A percentile compares a stretch with the other conserved stretches of the same genome.
These are phyloP conservation scores for Macrolepiota albuminosa DNA, from an alignment of 768 basidiomycete species.

Conservation along the genomic window DNA sequence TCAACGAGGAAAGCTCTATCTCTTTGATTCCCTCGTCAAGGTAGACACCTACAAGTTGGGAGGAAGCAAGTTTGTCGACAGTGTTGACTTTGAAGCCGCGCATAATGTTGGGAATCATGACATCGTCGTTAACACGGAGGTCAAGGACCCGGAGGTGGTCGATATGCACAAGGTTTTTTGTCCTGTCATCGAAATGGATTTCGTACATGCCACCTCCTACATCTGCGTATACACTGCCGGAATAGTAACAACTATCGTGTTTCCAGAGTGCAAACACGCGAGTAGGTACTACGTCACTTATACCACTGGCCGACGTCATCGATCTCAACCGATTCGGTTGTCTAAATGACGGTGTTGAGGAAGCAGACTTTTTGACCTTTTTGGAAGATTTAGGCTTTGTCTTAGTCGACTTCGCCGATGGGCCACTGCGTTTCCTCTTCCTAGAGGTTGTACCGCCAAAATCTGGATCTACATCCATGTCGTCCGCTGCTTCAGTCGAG, in stretches of 20 bases:
- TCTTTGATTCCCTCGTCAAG: constrained; percentile 33
- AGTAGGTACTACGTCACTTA: constrained; percentile 29
- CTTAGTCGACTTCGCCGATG: constrained; percentile 16
- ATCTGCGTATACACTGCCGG: constrained; percentile 47
- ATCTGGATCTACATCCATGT: constrained; percentile 31
- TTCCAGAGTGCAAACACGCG: constrained; percentile 73
- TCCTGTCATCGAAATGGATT: constrained; percentile 67
- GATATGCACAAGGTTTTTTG: constrained; percentile 39
- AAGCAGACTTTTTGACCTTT: constrained; percentile 22
- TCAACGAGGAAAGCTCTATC: constrained; percentile 34
- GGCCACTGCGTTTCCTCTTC: constrained; percentile 40
- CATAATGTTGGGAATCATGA: constrained; percentile 31
- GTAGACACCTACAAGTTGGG: constrained; percentile 30
- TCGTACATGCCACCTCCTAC: constrained; percentile 29
- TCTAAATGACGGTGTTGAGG: constrained; percentile 25
- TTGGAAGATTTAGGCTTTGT: constrained; percentile 17
- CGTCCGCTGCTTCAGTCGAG: constrained; percentile 37
- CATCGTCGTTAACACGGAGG: constrained; percentile 52
- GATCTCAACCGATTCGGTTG: constrained; percentile 38
- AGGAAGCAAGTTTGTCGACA: constrained; percentile 25
- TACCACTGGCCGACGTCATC: constrained; percentile 21
- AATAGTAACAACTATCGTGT: constrained; percentile 53
- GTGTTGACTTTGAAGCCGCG: constrained; percentile 30
- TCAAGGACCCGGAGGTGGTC: constrained; percentile 50
- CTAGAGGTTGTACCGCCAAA: constrained; percentile 26